Base-by-base conservation (phyloP, 495 filamentous ascomycete species). In the Penicillium manginii region DNA sequence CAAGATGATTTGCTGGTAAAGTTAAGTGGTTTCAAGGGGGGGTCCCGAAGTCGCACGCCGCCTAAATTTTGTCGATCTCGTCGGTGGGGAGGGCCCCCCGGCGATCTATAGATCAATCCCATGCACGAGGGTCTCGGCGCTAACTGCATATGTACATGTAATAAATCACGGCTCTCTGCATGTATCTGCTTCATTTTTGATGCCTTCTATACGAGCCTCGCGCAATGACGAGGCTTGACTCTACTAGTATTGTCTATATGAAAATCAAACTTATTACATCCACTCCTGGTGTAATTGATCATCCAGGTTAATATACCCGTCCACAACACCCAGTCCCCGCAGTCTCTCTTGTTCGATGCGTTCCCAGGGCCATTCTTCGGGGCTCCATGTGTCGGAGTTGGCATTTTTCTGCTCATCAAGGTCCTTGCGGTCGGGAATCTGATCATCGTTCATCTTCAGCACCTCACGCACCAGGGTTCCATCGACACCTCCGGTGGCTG, bases 261-360 rank as follows among this genome's bases (percentile, higher is more conserved):
- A 14, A 47, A 37, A 14, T 23, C 12, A 14, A 10, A n/a, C 26
- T 26, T 45, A 70, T 60, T 51, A 51, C 51, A 71, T 68, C 73
- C 72, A 79, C 63, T 81, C 76, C 12, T 68, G 72, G 51, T 72
- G 61, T 45, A 81, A 54, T 59, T 73, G 76, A n/a, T 66, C 70
- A 59, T 86, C 82, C 45, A 89, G 67, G 43, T 66, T 66, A 17
- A 73, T 67, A 63, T 83, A 84, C 18, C 78, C 73, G 55, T 82
- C 70, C 10, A 85, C 81, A 8, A 86, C 73, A 49, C 69, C 65
- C 61, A 87, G 63, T 11, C 85, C 86, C 43, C 84, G 73, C 56
- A 69, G 58, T 21, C 86, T 71, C 69, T 88, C 82, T 57, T 73
- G 73, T 56, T 89, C 86, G 21, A 89, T 78, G 5, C 72, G 62